Base-by-base conservation (phyloP, 106 monocot genomes). In the Allium fistulosum region DNA sequence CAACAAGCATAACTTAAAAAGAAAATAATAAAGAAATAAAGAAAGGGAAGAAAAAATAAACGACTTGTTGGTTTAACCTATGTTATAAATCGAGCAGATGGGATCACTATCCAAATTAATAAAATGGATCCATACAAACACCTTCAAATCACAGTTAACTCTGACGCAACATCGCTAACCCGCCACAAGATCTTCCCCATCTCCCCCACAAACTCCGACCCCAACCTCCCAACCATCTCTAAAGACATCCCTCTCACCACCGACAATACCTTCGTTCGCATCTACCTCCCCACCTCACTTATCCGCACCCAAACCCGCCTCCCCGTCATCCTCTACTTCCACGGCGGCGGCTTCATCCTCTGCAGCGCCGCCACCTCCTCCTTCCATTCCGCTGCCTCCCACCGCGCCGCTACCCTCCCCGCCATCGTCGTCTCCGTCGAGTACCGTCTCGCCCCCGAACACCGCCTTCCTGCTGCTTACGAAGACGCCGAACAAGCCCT, bases 391-490 rank as follows among this genome's bases (percentile, higher is more conserved):
- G 60, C 53, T 50, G 85, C 82, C 77, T 68, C 66, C 61, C n/a
- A 51, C 7, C 49, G 82, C 10, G 74, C 85, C 10, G 15, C 17
- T 10, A 47, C 71, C 9, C 10, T 80, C 27, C 80, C 82, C 8
- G 89, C 85, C 10, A 5, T 82, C n/a, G 77, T 89, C 47, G 70
- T 80, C 69, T 85, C 90, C 28, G 72, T 83, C 9, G 78, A 83
- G 37, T 90, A 86, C 77, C 85, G 85, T 10, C 86, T 83, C 45
- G 77, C 85, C 6, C 90, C 86, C 0, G 85, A 90, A 72, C 63
- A 73, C 68, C 80, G 75, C n/a, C 77, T 86, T 47, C 90, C 90
- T n/a, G 80, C 90, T 13, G 86, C 90, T 27, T 85, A 86, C 71
- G 83, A 90, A 17, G 90, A 90, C 71, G 82, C 72, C 55, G 61